phyloP scores from a whole-genome alignment of 768 basidiomycete genomes.

The Lentinus tigrinus region DNA sequence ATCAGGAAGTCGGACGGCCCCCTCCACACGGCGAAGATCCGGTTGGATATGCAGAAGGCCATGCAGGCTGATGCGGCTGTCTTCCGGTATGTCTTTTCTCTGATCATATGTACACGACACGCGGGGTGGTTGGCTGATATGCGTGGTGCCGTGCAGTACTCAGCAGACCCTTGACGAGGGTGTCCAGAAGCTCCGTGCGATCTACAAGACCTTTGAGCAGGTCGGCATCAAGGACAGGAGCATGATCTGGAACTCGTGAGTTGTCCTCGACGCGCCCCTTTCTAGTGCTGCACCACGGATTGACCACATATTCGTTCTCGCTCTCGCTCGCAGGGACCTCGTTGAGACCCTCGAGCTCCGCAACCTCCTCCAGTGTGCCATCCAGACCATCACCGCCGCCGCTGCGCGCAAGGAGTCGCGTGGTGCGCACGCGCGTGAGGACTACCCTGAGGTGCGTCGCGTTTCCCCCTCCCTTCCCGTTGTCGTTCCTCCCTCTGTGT shows the following conservation, averaged over 20 bases:
- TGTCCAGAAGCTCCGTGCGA: conserved; percentile 78
- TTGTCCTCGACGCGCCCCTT: conserved; percentile 17
- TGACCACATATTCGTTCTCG: background rate
- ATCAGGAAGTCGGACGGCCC: conserved; percentile 82
- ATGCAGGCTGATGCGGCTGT: conserved; percentile 99
- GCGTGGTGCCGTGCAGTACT: conserved; percentile 49
- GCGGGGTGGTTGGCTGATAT: conserved; percentile 29
- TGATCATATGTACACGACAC: background rate
- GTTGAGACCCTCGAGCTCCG: conserved; percentile 96
- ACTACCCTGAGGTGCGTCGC: conserved; percentile 81
- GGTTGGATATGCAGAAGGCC: conserved; percentile 97
- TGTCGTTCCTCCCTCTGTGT: background rate
- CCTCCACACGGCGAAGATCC: conserved; percentile 84
- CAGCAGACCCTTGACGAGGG: conserved; percentile 90
- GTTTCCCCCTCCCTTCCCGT: background rate
- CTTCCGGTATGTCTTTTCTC: conserved; percentile 71
- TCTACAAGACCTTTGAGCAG: conserved; percentile 87
- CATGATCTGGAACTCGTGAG: conserved; percentile 99
- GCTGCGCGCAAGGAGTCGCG: conserved; percentile 96
- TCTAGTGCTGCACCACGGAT: background rate
- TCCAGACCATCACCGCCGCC: conserved; percentile 94
- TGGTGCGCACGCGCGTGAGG: conserved; percentile 98
- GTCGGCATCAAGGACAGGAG: conserved; percentile 97
- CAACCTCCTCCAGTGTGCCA: conserved; percentile 92
- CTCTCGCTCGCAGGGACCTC: conserved; percentile 65